These are phyloP conservation scores for Fusarium longipes DNA, from an alignment of 2,329 filamentous ascomycete genomes.

Conservation along the genomic window DNA sequence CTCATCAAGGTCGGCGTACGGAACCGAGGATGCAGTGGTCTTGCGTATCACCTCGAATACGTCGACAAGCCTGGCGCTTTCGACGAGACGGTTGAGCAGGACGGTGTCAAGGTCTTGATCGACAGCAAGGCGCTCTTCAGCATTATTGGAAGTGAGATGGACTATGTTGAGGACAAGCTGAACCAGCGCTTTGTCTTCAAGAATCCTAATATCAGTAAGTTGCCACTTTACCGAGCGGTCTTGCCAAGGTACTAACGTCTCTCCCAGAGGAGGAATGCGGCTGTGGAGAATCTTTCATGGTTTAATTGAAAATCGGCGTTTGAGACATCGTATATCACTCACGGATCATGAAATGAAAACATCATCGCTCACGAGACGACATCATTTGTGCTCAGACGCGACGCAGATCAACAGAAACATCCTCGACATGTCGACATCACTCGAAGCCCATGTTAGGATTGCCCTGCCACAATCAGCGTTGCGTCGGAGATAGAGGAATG, in stretches of 20 bases:
- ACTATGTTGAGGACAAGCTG: slow-evolving; percentile 96
- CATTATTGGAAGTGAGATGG: slow-evolving; percentile 99
- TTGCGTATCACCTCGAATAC: slow-evolving; percentile 94
- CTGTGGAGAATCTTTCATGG: slow-evolving; percentile 96
- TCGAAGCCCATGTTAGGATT: background rate
- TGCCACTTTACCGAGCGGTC: background rate
- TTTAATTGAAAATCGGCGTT: slow-evolving; percentile 54
- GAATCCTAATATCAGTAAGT: slow-evolving; percentile 98
- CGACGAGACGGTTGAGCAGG: slow-evolving; percentile 94
- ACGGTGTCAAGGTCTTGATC: slow-evolving; percentile 94
- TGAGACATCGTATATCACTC: background rate
- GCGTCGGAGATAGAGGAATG: slow-evolving; percentile 1
- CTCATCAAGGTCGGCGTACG: slow-evolving; percentile 94
- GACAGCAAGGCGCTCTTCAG: slow-evolving; percentile 98
- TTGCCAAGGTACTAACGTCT: slow-evolving; percentile 46
- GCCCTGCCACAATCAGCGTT: background rate
- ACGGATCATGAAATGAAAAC: slow-evolving; percentile 1
- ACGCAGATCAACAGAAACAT: background rate
- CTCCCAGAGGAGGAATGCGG: slow-evolving; percentile 91
- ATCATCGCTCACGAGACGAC: slow-evolving; percentile 24
- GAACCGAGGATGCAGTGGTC: slow-evolving; percentile 91
- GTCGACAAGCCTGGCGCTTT: slow-evolving; percentile 90
- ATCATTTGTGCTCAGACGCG: slow-evolving; percentile 25
- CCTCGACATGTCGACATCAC: slow-evolving; percentile 1
- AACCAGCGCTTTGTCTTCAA: slow-evolving; percentile 92